Evolutionary conservation across 129 eudicot species (phyloP), one percentile per base, ranked within the genome.

Genomic region (Pseudognaphalium luteoalbum): DNA sequence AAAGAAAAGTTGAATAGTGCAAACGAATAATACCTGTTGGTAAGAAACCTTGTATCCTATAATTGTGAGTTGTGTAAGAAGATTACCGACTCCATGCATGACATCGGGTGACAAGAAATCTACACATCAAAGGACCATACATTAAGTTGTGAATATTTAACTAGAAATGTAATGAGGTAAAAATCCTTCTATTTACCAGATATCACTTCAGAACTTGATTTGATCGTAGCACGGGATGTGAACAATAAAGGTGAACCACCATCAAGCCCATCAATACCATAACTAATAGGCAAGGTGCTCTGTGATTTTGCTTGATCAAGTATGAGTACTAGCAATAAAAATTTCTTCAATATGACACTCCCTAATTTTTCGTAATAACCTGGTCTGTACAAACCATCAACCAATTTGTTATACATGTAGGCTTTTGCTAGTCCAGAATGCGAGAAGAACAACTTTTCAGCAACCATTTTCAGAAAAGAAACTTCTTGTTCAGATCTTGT

Each of bases 21-120:
- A 9, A 32, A 16, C 17, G 21, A 54, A 67, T 33, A 80, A 28
- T 83, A 95, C 99, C 86, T 95, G 99, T 79, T 78, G 92, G 79
- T 91, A 80, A 79, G 82, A 83, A 80, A 95, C 96, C 77, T 89
- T 95, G 83, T 89, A 95, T 65, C 99, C 99, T 44, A 91, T 79
- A 80, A 89, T 91, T 42, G 71, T 85, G 71, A 95, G 87, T 54
- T 95, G 99, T 7, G 99, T 81, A 39, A 91, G 78, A 81, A 95
- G 90, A 86, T 88, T 91, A 16, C 99, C 99, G 77, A 91, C 99
- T 63, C 99, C 99, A 86, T 87, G 99, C 99, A 95, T 95, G 74
- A 95, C 97, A 68, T 95, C 97, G 11, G 96, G 82, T 30, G 96
- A 81, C 66, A 95, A 81, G 82, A 95, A 91, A 16, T 87, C 97